Evolutionary conservation across 164 flowering plant species (phyloP).

Genomic region (Kalanchoe fedtschenkoi): DNA sequence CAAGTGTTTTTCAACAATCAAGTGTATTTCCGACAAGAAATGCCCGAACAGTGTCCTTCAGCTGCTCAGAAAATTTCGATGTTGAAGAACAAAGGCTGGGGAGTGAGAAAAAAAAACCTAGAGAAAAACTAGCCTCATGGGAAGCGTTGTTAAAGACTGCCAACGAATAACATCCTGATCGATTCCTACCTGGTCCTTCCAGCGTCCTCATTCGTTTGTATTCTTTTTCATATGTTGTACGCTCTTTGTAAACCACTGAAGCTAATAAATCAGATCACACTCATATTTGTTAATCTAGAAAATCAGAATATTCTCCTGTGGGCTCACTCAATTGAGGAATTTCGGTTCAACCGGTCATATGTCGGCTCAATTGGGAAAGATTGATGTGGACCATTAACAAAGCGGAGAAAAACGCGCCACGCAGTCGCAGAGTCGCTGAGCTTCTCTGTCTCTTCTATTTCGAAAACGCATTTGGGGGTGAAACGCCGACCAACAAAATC

Average conservation of each 20-base stretch:
- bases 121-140: slow-evolving; percentile 61
- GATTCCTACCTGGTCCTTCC: background rate
- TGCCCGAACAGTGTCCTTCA: slow-evolving; percentile 41
- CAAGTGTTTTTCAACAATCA: too few relatives aligned
- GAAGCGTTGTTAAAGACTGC: slow-evolving; percentile 45
- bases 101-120: slow-evolving; percentile 52
- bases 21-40: too few relatives aligned
- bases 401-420: background rate
- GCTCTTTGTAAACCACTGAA: too few relatives aligned
- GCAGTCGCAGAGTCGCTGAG: too few relatives aligned
- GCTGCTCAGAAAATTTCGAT: slow-evolving; percentile 78
- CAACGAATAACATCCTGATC: slow-evolving; percentile 10
- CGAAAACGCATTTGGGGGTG: background rate
- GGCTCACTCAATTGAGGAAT: too few relatives aligned
- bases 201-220: background rate
- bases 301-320: too few relatives aligned
- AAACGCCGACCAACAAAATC: background rate
- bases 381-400: background rate
- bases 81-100: slow-evolving; percentile 61
- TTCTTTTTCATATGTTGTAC: background rate
- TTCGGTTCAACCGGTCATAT: background rate
- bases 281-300: too few relatives aligned
- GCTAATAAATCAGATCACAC: too few relatives aligned
- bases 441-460: background rate
- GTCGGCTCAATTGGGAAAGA: background rate